Evolutionary conservation across 2,329 filamentous ascomycete genomes (phyloP), one percentile per base, ranked within the genome.

Genomic region (Stachybotrys echinatus): DNA sequence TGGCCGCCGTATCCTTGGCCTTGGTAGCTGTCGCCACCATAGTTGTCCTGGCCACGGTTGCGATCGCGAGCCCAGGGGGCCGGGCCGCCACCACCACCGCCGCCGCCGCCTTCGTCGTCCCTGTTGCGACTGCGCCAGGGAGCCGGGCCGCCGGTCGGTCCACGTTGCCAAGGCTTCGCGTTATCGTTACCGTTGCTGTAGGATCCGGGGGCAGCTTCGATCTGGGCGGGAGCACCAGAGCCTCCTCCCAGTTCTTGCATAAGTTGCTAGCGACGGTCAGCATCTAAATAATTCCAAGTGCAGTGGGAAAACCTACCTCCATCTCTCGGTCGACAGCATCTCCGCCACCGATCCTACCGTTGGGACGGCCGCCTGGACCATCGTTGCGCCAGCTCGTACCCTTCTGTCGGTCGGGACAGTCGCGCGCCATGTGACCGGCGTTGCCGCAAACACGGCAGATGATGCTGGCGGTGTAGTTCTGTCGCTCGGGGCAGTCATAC

Each of bases 371-470:
- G 10, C 69, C 70, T 48, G 74, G 73, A 51, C 80, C 81, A 60
- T 88, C 84, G 64, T 96, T 96, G 62, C 94, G 91, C 89, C 90
- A 96, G 69, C 88, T 92, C 43, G 86, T 84, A 61, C 94, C 94
- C 65, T 89, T 85, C 74, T 94, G 89, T 66, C 94, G 81, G 65
- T 99, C 94, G 43, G 92, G 91, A 81, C 94, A 99, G 73, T 99
- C 94, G 61, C 92, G 87, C 59, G 92, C 94, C 91, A 99, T 96
- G 63, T 99, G 94, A 19, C 94, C 94, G 57, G 94, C 92, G 67
- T 97, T 96, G 59, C 94, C 94, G 74, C 94, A 99, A 61, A 96
- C 88, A 62, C 92, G 92, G 74, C 94, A 99, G 66, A 99, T 97
- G 68, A 99, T 97, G 72, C 91, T 97, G 62, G 94, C 92, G n/a